Evolutionary conservation across 257 asterid species (phyloP).

Genomic region (Datura wrightii): DNA sequence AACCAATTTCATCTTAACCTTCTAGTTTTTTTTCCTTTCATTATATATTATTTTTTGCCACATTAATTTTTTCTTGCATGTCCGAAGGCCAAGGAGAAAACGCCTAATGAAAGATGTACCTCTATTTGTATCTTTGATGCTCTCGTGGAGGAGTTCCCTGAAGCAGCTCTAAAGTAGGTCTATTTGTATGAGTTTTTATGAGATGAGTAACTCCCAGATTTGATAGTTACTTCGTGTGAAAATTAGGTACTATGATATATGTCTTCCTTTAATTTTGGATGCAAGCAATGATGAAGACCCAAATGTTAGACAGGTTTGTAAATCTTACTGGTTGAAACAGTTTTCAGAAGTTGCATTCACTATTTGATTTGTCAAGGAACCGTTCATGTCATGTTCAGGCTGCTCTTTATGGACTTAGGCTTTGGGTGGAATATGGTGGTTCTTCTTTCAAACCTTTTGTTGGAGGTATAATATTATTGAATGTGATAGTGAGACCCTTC

Average conservation of each 20-base stretch:
- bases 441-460: constrained; percentile 61
- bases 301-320: background rate
- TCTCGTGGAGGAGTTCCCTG: constrained; percentile 88
- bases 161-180: constrained; percentile 71
- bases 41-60: background rate
- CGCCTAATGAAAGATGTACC: constrained; percentile 86
- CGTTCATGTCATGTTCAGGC: constrained; percentile 50
- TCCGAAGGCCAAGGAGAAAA: constrained; percentile 83
- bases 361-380: background rate
- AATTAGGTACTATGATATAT: background rate
- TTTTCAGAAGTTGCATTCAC: background rate
- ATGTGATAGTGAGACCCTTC: background rate
- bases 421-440: constrained; percentile 68
- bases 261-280: background rate
- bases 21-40: background rate
- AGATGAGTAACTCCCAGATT: background rate
- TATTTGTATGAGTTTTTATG: constrained; percentile 15
- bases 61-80: background rate
- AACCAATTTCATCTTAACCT: background rate
- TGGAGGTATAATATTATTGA: constrained; percentile 56
- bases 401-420: constrained; percentile 90
- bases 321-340: background rate
- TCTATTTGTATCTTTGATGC: constrained; percentile 91
- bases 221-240: background rate
- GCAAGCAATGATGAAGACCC: background rate